Conservation (phyloP, 352 stramenopile species). For the Globisporangium heterothallicum region DNA sequence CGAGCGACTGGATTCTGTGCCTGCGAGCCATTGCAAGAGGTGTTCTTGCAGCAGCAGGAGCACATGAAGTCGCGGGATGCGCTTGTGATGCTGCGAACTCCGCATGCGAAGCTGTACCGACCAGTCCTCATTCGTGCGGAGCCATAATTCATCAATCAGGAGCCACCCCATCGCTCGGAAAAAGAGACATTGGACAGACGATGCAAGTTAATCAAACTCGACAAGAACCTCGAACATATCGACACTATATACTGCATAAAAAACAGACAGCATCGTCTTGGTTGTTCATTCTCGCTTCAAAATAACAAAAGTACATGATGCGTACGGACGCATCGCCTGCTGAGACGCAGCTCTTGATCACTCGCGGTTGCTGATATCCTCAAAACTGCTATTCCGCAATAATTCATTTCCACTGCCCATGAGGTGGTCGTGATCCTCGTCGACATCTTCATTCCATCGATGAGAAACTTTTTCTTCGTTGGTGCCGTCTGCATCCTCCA, state of each 20-base stretch:
- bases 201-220: constrained; percentile 2
- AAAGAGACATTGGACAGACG: constrained; percentile 1
- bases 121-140: constrained; percentile 17
- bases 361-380: constrained; percentile 27
- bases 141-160: not conserved
- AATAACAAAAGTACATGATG: constrained; percentile 11
- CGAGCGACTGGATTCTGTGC: constrained; percentile 59
- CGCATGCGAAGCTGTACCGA: constrained; percentile 45
- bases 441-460: constrained; percentile 31
- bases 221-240: not conserved
- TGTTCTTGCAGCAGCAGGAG: constrained; percentile 29
- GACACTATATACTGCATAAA: constrained; percentile 19
- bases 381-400: constrained; percentile 51
- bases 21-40: constrained; percentile 53
- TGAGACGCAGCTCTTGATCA: not conserved
- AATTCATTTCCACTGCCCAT: constrained; percentile 77
- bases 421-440: constrained; percentile 62
- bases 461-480: constrained; percentile 17
- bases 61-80: constrained; percentile 7
- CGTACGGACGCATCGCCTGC: constrained; percentile 2
- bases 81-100: constrained; percentile 47
- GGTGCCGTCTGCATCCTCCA: constrained; percentile 32
- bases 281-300: constrained; percentile 8
- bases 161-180: not conserved
- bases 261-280: constrained; percentile 10